Evolutionary conservation across 192 early-diverging fungal genomes (phyloP), one percentile per base, ranked within the genome.

Genomic region (Entomortierella lignicola): DNA sequence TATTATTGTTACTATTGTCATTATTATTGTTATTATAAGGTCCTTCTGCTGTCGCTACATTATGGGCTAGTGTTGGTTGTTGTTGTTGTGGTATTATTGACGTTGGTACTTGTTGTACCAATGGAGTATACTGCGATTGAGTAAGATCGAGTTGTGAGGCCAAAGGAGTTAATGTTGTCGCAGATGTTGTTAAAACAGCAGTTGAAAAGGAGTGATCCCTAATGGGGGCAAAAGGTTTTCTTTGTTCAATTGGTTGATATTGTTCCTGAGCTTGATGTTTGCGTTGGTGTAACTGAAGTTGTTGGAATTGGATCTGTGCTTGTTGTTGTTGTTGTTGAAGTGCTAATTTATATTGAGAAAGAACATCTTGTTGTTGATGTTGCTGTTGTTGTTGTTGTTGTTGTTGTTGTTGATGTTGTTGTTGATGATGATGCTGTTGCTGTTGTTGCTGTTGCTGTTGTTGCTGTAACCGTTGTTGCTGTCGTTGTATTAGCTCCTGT

Each of bases 221-320:
- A 23, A 20, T 32, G 26, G 63, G 63, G 12, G 37, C 50, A 21
- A 64, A 68, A 8, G 7, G 18, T 26, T 63, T 20, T 30, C 60
- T 59, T 50, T 62, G 60, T n/a, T 63, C 52, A 25, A 56, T 41
- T 51, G 61, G 61, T 2, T 43, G 55, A 23, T 34, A 21, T 31
- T 39, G 55, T 26, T 68, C 44, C 31, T 51, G 42, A 2, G 37
- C 18, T 23, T 51, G 55, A 43, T 60, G 55, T 31, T 51, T 61
- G 8, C 60, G 69, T 25, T 72, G 65, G 29, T 77, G 64, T 18
- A 56, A 18, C 37, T 61, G 66, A 10, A 77, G 48, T 21, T 44
- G 66, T 39, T 77, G 66, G 20, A 61, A 23, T 34, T 77, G 73
- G 66, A 64, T 37, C 44, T 69, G 73, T 3, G 66, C 39, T 20